Conservation (phyloP, 2,329 filamentous ascomycete genomes). For the Colletotrichum sp. region DNA sequence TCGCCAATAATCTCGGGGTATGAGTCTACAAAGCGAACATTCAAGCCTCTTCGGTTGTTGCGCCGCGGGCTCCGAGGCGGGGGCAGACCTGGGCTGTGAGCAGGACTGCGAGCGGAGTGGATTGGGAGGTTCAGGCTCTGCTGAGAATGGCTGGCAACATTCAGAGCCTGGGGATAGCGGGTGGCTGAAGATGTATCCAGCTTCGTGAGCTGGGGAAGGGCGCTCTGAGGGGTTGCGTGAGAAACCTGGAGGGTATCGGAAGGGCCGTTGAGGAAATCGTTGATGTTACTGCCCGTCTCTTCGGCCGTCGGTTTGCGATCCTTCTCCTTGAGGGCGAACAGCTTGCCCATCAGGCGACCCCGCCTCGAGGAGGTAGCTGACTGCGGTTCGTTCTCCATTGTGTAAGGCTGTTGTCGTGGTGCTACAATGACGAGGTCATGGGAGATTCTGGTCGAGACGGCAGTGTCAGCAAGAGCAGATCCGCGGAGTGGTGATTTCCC, state of each 20-base stretch:
- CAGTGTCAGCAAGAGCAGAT: background rate
- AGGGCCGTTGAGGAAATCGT: constrained; percentile 63
- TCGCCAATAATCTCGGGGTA: constrained; percentile 85
- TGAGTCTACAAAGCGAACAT: constrained; percentile 75
- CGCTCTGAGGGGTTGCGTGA: constrained; percentile 49
- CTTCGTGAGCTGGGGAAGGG: constrained; percentile 50
- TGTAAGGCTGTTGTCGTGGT: constrained; percentile 19
- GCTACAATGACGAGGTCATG: constrained; percentile 7
- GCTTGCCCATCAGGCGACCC: constrained; percentile 67
- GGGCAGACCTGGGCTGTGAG: constrained; percentile 8
- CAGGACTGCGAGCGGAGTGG: constrained; percentile 46
- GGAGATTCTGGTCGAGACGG: background rate
- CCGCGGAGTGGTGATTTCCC: background rate
- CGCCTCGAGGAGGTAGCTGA: constrained; percentile 45
- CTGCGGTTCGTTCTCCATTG: constrained; percentile 52
- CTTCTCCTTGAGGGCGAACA: constrained; percentile 58
- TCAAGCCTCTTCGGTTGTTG: constrained; percentile 69
- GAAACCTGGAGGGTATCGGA: constrained; percentile 60
- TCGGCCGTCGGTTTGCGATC: constrained; percentile 42
- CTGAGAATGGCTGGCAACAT: constrained; percentile 45
- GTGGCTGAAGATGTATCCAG: constrained; percentile 61
- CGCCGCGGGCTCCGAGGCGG: constrained; percentile 44
- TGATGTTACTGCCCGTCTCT: constrained; percentile 51
- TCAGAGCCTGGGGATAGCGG: constrained; percentile 60
- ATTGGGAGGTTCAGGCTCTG: constrained; percentile 49